phyloP scores from a whole-genome alignment of 2,329 filamentous ascomycete genomes.

The Dothistroma pini region DNA sequence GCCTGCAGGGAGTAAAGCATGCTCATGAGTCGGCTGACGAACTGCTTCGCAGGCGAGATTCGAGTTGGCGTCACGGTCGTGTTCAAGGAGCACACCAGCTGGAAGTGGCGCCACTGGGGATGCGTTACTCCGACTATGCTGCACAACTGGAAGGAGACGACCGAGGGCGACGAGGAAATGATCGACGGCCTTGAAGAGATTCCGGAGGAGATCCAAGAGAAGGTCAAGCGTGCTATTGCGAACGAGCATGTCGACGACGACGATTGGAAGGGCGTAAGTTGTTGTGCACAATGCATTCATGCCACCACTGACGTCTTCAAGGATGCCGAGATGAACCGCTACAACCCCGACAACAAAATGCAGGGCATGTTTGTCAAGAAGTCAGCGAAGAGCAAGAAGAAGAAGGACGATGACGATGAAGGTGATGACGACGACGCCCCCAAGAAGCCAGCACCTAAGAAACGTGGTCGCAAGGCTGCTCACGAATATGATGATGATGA shows the following conservation, averaged over 20 bases:
- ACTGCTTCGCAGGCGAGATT: constrained; percentile 51
- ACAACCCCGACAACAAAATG: constrained; percentile 44
- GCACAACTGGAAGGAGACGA: constrained; percentile 58
- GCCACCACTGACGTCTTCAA: constrained; percentile 37
- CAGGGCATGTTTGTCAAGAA: constrained; percentile 35
- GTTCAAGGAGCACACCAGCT: constrained; percentile 58
- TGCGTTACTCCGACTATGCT: constrained; percentile 79
- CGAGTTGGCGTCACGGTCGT: constrained; percentile 72
- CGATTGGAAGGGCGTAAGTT: constrained; percentile 82
- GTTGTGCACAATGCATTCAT: constrained; percentile 11
- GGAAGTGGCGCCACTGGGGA: constrained; percentile 87
- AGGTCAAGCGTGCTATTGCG: constrained; percentile 66
- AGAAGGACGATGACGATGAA: constrained; percentile 16
- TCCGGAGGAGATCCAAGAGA: constrained; percentile 63
- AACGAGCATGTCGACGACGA: constrained; percentile 78
- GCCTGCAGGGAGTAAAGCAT: background rate
- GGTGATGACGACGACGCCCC: constrained; percentile 17
- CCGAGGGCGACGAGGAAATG: constrained; percentile 58
- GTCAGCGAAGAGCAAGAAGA: constrained; percentile 25
- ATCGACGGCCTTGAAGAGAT: constrained; percentile 83
- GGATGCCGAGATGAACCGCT: constrained; percentile 75
- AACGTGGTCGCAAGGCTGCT: constrained; percentile 22
- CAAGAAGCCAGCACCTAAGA: constrained; percentile 32
- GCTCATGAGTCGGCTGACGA: background rate
- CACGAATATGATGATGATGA: constrained; percentile 31